Conservation (phyloP, 1,139 yeast species). For the Blastobotrys buckinghamii region DNA sequence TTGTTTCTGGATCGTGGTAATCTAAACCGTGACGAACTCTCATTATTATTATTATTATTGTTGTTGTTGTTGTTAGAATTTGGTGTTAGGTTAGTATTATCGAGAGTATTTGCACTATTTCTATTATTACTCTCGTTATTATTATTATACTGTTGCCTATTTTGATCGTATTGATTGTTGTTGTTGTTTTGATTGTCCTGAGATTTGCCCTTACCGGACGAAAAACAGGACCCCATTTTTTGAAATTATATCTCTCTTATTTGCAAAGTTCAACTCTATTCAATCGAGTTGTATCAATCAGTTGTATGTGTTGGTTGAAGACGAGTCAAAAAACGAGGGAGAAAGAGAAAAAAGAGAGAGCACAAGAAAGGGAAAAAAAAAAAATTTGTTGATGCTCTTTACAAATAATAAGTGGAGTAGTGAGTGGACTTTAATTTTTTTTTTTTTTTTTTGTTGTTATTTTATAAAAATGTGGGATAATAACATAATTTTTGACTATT, state of each 20-base stretch:
- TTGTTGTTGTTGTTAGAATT: not conserved
- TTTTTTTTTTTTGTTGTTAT: not conserved
- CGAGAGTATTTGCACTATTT: not conserved
- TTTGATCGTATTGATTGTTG: not conserved
- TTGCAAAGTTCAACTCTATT: too few species aligned
- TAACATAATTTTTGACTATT: too few species aligned
- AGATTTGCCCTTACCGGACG: conserved; percentile 8
- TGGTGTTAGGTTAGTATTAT: not conserved
- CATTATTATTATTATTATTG: not conserved
- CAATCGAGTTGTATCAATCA: too few species aligned
- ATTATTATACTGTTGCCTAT: not conserved
- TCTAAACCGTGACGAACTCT: not conserved
- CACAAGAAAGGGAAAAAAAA: not conserved
- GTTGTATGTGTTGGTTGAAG: too few species aligned
- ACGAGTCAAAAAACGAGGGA: not conserved
- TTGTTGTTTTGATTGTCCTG: conserved; percentile 3
- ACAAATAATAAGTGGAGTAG: not conserved
- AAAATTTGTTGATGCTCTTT: too few species aligned
- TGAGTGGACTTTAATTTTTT: not conserved
- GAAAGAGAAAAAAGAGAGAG: not conserved
- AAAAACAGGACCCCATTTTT: conserved; percentile 14
- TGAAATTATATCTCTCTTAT: too few species aligned
- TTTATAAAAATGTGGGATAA: not conserved
- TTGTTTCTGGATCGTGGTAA: not conserved
- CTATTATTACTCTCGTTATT: not conserved